phyloP scores from a whole-genome alignment of 179 eudicot genomes.

The Spergularia azorica region DNA sequence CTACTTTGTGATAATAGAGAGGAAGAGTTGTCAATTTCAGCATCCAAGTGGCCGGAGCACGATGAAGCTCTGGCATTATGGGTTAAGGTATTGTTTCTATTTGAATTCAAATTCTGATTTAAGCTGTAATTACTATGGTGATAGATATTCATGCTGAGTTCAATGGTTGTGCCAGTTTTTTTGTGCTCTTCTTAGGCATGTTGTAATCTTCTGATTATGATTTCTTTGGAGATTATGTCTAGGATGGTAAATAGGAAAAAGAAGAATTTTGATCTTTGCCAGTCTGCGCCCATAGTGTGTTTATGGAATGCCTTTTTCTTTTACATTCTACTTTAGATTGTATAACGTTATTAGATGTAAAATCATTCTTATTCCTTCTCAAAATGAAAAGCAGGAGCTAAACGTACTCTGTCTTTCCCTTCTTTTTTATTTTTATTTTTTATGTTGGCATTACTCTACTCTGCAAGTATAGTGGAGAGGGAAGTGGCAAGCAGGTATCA shows the following conservation, averaged over 20 bases:
- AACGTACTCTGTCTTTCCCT: background rate
- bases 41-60: slow-evolving; percentile 53
- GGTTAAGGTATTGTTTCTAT: slow-evolving; percentile 72
- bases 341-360: background rate
- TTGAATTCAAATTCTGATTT: slow-evolving; percentile 13
- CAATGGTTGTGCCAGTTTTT: background rate
- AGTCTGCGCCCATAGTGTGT: background rate
- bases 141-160: background rate
- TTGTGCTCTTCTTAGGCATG: background rate
- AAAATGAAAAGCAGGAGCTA: slow-evolving; percentile 20
- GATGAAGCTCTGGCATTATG: slow-evolving; percentile 86
- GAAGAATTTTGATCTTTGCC: background rate
- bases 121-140: background rate
- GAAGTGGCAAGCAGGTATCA: slow-evolving; percentile 96
- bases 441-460: slow-evolving; percentile 32
- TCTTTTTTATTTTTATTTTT: background rate
- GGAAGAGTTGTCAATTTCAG: slow-evolving; percentile 42
- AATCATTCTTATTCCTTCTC: slow-evolving; percentile 13
- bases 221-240: background rate
- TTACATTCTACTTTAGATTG: background rate
- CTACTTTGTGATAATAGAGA: slow-evolving; percentile 42
- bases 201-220: background rate
- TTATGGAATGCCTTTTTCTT: background rate
- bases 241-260: background rate
- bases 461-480: slow-evolving; percentile 83